Base-by-base conservation (phyloP, 805 yeast genomes). In the Torulaspora quercuum region DNA sequence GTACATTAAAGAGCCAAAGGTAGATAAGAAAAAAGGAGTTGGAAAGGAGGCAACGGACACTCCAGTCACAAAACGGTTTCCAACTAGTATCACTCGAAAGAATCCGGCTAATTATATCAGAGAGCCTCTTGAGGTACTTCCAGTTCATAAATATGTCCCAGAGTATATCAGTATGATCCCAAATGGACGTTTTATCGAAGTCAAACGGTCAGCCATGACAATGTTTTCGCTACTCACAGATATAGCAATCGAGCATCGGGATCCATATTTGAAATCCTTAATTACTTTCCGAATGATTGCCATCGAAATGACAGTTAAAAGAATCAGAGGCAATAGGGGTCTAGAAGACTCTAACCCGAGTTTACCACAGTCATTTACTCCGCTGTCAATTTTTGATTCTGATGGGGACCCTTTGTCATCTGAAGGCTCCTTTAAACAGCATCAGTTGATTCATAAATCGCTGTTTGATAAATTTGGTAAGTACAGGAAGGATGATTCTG, bases 121-220 rank as follows among this genome's bases (percentile, higher is more conserved):
- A 13, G 11, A 30, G 19, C 8, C 20, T 9, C 15, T 22, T 9
- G 23, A 13, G n/a, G 7, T 30, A 15, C 15, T 10, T 19, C 7
- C 19, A 7, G 25, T 31, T 13, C 19, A 25, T 8, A 31, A 21
- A 9, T 6, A 19, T 24, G 15, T 14, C 4, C 33, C 37, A 4
- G 42, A 40, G 6, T 45, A 33, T 32, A 39, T 57, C 6, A 46
- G 53, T 41, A 20, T 56, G 11, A 44, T 49, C 1, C 63, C 64
- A 5, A 39, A 38, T 29, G 60, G 60, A 1, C 32, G 34, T 6
- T 45, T 46, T 25, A 33, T 57, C 4, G 49, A 43, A 15, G 39
- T 54, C 4, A 59, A 59, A 25, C 46, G 64, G 27, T 59, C 64
- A 0, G 53, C 61, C 7, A 40, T 49, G 11, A 43, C 50, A 6